A percentile compares a stretch with the other conserved stretches of the same genome.
Evolutionary conservation across 108 stramenopile species (phyloP).

Genomic region (Cylindrotheca closterium): DNA sequence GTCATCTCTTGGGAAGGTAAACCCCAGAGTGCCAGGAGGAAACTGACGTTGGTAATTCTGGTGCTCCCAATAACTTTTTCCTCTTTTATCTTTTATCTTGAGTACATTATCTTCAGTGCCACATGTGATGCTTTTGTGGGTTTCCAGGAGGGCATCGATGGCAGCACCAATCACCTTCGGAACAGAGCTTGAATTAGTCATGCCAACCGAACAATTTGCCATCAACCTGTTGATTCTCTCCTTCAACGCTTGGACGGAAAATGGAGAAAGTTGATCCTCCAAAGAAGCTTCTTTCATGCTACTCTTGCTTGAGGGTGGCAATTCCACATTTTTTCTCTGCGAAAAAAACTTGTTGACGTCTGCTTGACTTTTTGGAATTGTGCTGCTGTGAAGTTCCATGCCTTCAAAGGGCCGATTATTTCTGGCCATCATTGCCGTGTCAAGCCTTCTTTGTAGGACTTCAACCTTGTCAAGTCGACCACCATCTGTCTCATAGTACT

Average conservation of each 20-base stretch:
- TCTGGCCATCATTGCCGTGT: too few relatives aligned
- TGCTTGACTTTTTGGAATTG: too few relatives aligned
- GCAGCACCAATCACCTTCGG: background rate
- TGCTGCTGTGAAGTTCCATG: too few relatives aligned
- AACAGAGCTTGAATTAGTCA: background rate
- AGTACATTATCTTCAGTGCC: background rate
- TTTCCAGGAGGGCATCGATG: background rate
- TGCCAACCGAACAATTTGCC: background rate
- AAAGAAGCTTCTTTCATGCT: too few relatives aligned
- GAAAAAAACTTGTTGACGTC: too few relatives aligned
- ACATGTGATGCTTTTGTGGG: background rate
- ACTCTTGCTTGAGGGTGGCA: too few relatives aligned
- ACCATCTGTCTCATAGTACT: too few relatives aligned
- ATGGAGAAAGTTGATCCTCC: too few relatives aligned
- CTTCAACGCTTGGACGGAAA: background rate
- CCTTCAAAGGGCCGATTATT: too few relatives aligned
- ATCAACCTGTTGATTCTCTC: background rate
- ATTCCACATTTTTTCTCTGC: too few relatives aligned
- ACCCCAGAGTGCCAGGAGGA: background rate
- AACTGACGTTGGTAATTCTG: background rate
- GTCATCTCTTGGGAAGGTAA: background rate
- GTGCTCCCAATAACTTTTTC: background rate
- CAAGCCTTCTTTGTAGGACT: too few relatives aligned
- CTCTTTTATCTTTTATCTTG: background rate
- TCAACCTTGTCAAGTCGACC: too few relatives aligned